Evolutionary conservation across 2,329 filamentous ascomycete species (phyloP), one percentile per base, ranked within the genome.

Genomic region (Aspergillus spinulosporus): DNA sequence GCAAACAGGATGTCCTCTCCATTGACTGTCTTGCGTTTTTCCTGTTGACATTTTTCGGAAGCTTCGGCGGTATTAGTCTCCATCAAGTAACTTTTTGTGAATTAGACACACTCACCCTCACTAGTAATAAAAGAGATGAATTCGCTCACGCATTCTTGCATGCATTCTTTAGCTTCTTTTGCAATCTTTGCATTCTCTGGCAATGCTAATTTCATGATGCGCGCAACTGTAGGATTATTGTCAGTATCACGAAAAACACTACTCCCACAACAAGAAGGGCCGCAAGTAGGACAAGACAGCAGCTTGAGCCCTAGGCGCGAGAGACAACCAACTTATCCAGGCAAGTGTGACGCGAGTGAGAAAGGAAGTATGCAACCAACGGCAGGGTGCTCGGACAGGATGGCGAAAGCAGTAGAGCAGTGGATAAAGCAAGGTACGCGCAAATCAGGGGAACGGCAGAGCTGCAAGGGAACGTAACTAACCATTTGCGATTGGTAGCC

Each of bases 401-500:
- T 66, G 65, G 66, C 61, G 67, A 66, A 52, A 55, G 61, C 58
- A 60, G 60, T 64, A 63, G 62, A 62, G 60, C 64, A 67, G 62
- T 59, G 65, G 63, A 56, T 57, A 61, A 70, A 67, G 71, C 62
- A 71, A 75, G 74, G 73, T 73, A 75, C 74, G 75, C 79, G 79
- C 78, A 81, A 82, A 81, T 81, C 78, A 80, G 75, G 76, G 62
- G 56, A 63, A 63, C 59, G 64, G 64, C 21, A 57, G 8, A 64
- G 66, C 66, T 71, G 72, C 68, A 74, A 69, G 70, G 66, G 68
- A 65, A 69, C 65, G 67, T 61, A 78, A 94, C 94, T 85, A 85
- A 99, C 94, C 94, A 92, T 99, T 99, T 80, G 94, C 94, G 85
- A 99, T 99, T 75, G 94, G 94, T 76, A 99, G 85, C 94, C 94